Base-by-base conservation (phyloP, 2,329 filamentous ascomycete species). In the Diaporthe longicolla region DNA sequence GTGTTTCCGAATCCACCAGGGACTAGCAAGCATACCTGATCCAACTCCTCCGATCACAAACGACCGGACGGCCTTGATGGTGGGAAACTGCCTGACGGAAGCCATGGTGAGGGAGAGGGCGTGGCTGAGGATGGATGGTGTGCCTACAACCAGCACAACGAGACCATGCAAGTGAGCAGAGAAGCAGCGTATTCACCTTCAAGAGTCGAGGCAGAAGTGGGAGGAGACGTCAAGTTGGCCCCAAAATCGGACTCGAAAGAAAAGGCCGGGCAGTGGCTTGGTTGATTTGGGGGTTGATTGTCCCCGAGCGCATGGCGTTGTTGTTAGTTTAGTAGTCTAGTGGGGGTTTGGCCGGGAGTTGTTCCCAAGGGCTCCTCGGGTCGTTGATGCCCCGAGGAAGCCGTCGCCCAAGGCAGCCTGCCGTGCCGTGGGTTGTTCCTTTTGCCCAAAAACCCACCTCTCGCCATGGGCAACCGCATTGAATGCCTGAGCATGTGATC, bases 11-110 rank as follows among this genome's bases (percentile, higher is more conserved):
- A 72, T 24, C 75, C n/a, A 17, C 13, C 29, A n/a, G 3, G 15
- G 4, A 43, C 17, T 63, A 35, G 63, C 24, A 75, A 6, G 89
- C 90, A 40, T 76, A 86, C 86, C 87, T 65, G 87, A 86, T 48
- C 87, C 87, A 24, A 88, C 86, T 70, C 92, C 92, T 73, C 90
- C 88, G 72, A 94, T 93, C 74, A 95, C 87, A 80, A 90, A 95
- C 48, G 93, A 94, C 79, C 92, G 87, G 75, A 96, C 85, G 81
- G 91, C 89, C 84, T 94, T 94, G 86, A 96, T 95, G 72, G 88
- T 93, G 61, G 93, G 93, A 78, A 95, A 95, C 10, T 87, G 81
- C 77, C 84, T 86, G 74, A 88, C 87, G 77, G 84, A 84, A 77
- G 86, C 82, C 87, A 89, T 89, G 61, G 54, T 79, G 73, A 48